A percentile compares a stretch with the other conserved stretches of the same genome.
These are phyloP conservation scores for Zygosaccharomyces bailii DNA, from an alignment of 805 yeast species.

Conservation along the genomic window DNA sequence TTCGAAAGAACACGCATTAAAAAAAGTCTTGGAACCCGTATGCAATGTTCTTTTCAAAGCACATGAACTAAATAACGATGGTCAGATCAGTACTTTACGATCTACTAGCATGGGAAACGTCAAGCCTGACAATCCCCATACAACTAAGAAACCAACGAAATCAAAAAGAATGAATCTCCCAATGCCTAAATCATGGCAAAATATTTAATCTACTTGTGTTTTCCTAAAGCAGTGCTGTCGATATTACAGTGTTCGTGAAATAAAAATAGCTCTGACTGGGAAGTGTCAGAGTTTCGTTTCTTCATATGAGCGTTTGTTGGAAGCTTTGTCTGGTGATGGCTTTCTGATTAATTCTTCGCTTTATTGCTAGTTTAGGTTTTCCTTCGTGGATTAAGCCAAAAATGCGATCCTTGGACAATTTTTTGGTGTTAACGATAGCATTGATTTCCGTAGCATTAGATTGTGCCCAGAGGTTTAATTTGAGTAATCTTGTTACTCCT, in stretches of 20 bases:
- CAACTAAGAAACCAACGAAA: constrained; percentile 51
- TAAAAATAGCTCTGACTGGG: constrained; percentile 56
- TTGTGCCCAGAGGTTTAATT: constrained; percentile 45
- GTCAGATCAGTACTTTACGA: constrained; percentile 72
- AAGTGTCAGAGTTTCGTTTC: constrained; percentile 48
- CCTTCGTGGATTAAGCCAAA: constrained; percentile 5
- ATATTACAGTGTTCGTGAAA: constrained; percentile 18
- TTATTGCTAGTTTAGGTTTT: constrained; percentile 53
- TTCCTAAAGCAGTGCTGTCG: constrained; percentile 38
- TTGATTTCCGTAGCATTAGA: constrained; percentile 66
- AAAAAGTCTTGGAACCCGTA: constrained; percentile 48
- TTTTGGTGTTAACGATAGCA: constrained; percentile 59
- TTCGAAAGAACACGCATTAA: constrained; percentile 59
- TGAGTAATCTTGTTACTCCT: constrained; percentile 63
- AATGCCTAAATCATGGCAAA: constrained; percentile 52
- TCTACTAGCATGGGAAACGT: constrained; percentile 55
- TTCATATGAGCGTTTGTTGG: constrained; percentile 42
- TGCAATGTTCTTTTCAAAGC: constrained; percentile 48
- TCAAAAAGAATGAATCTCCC: constrained; percentile 53
- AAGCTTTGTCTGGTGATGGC: constrained; percentile 54
- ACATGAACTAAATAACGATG: constrained; percentile 53
- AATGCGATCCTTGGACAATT: constrained; percentile 43
- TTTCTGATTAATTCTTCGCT: constrained; percentile 56
- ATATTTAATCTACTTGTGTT: constrained; percentile 70
- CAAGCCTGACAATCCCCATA: constrained; percentile 68